Evolutionary conservation across 164 flowering plant species (phyloP), one percentile per base, ranked within the genome.

Genomic region (Santalum album): DNA sequence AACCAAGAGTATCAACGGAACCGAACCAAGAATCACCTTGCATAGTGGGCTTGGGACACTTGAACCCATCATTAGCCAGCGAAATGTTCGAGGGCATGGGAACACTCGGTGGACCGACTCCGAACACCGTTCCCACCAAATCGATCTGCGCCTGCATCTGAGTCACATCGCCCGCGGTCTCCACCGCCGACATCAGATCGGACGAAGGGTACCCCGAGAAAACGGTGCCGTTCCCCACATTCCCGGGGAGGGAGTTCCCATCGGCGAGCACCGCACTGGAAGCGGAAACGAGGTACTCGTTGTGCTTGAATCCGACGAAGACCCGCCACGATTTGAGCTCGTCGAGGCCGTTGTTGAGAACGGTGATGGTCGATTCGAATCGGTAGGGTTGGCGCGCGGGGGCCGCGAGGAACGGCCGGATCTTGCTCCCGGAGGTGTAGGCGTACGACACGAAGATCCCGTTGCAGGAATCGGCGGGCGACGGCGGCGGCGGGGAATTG

Each of bases 81-180:
- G 72, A 52, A 6, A 92, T 68, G 51, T 70, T 81, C 0, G 38
- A 0, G 2, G 96, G 98, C 87, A 81, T 35, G 6, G 99, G 97
- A 38, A 71, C 77, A 17, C 0, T 18, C 10, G 80, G 78, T 4
- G 71, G n/a, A 39, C 32, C 65, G 39, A 87, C 88, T 0, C 95
- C 95, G 44, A 78, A 88, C 77, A 80, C 86, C 7, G 96, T 89
- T 32, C 98, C 98, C 21, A 82, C 72, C 54, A 91, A 56, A 23
- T 76, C 49, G 47, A 88, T 72, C 74, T 58, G 52, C 7, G 63
- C 84, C 53, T 66, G 56, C 75, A 83, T 88, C 73, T 79, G 82
- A 3, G 62, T 77, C 58, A 63, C 0, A 55, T 92, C 99, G 0
- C 97, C 99, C 12, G 99, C 99, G 5, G 98, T 92, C 54, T 82